Conservation (phyloP, 768 basidiomycete species). For the Galerina marginata region DNA sequence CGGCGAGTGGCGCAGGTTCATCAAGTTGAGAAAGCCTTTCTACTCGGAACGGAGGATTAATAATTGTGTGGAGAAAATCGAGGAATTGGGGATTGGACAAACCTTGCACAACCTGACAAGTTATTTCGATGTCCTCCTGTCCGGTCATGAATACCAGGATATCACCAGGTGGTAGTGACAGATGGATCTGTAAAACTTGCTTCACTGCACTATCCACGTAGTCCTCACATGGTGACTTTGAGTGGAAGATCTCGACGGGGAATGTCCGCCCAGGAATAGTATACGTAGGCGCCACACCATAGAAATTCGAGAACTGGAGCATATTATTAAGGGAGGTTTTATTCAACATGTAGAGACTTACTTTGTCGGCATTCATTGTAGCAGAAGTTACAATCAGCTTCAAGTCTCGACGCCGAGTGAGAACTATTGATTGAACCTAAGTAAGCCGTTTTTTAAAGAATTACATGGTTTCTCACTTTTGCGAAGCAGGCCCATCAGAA, state of each 20-base stretch:
- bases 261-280: conserved; percentile 94
- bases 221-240: conserved; percentile 98
- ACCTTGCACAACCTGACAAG: conserved; percentile 94
- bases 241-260: conserved; percentile 95
- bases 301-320: conserved; percentile 90
- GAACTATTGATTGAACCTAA: conserved; percentile 46
- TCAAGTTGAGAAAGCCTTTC: conserved; percentile 93
- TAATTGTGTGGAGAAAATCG: conserved; percentile 6
- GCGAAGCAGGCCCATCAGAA: conserved; percentile 92
- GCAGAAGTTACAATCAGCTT: conserved; percentile 98
- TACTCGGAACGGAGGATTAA: conserved; percentile 34
- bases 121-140: conserved; percentile 98
- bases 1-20: conserved; percentile 83
- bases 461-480: conserved; percentile 70
- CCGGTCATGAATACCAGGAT: conserved; percentile 99
- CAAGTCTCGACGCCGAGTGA: conserved; percentile 89
- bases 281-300: conserved; percentile 92
- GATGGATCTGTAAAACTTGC: conserved; percentile 95
- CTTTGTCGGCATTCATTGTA: conserved; percentile 99
- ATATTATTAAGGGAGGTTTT: not conserved
- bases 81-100: conserved; percentile 13
- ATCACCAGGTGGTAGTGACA: conserved; percentile 91
- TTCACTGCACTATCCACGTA: conserved; percentile 99
- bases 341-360: conserved; percentile 31
- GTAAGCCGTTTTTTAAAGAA: not conserved